Evolutionary conservation across 2,329 filamentous ascomycete genomes (phyloP).

Genomic region (Calonectria honghensis): DNA sequence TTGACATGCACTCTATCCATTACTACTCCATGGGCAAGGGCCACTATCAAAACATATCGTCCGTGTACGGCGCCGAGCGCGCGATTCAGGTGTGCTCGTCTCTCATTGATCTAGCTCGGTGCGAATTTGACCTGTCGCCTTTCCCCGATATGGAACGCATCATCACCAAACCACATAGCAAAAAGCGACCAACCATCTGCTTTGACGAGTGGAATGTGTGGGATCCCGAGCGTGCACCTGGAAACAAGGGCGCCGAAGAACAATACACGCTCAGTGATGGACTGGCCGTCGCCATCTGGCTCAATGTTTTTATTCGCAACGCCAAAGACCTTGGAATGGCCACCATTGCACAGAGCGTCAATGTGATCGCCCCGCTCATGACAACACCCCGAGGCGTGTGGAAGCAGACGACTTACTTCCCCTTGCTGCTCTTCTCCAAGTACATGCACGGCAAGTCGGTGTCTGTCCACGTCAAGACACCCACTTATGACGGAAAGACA

Average conservation of each 20-base stretch:
- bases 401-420: constrained; percentile 85
- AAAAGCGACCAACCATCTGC: constrained; percentile 78
- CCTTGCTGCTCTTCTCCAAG: constrained; percentile 72
- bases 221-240: constrained; percentile 82
- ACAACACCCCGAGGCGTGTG: constrained; percentile 77
- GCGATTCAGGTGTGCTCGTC: constrained; percentile 81
- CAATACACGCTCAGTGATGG: constrained; percentile 83
- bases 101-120: constrained; percentile 74
- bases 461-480: constrained; percentile 77
- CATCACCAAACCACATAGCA: constrained; percentile 75
- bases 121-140: constrained; percentile 42
- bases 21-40: constrained; percentile 78
- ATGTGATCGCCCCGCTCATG: constrained; percentile 85
- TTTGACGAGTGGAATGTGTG: constrained; percentile 92
- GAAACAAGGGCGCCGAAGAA: constrained; percentile 83
- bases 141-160: constrained; percentile 73
- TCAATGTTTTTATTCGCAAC: constrained; percentile 85
- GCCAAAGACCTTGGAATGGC: constrained; percentile 82
- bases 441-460: constrained; percentile 82
- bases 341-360: constrained; percentile 84
- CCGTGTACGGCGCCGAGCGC: constrained; percentile 79
- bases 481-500: constrained; percentile 78
- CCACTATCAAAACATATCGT: constrained; percentile 86
- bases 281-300: constrained; percentile 81
- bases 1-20: constrained; percentile 79